These are phyloP conservation scores for Parsonsia alboflavescens DNA, from an alignment of 257 asterid species.

Conservation along the genomic window DNA sequence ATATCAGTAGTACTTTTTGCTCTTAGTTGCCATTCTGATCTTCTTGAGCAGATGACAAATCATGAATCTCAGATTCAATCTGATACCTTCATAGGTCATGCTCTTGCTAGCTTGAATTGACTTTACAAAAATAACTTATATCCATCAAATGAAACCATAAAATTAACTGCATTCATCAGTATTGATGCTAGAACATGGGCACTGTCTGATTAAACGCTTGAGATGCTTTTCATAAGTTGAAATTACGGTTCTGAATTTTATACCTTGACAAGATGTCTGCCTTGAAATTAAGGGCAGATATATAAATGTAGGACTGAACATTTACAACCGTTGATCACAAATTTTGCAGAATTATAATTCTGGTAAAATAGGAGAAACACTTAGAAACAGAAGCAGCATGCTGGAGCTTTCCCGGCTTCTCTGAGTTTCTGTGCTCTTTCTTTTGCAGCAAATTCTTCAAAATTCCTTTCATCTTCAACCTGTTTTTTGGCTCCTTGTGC, in stretches of 20 bases:
- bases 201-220: too few relatives aligned
- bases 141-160: background rate
- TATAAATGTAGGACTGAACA: background rate
- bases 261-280: too few relatives aligned
- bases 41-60: background rate
- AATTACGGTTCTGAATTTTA: background rate
- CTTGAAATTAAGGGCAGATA: background rate
- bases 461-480: constrained; percentile 43
- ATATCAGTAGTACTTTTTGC: background rate
- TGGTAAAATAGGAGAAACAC: background rate
- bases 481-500: constrained; percentile 50
- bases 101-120: background rate
- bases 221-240: background rate
- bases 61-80: background rate
- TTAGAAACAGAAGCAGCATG: constrained; percentile 51
- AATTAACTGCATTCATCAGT: too few relatives aligned
- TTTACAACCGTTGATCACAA: background rate
- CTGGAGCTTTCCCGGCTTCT: constrained; percentile 36
- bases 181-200: too few relatives aligned
- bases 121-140: background rate
- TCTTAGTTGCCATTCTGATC: background rate
- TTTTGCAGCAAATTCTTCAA: constrained; percentile 40
- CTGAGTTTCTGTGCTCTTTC: constrained; percentile 45
- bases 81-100: background rate
- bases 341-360: background rate